Evolutionary conservation across 73 alveolate genomes (phyloP).

Genomic region (Tetrahymena thermophila): DNA sequence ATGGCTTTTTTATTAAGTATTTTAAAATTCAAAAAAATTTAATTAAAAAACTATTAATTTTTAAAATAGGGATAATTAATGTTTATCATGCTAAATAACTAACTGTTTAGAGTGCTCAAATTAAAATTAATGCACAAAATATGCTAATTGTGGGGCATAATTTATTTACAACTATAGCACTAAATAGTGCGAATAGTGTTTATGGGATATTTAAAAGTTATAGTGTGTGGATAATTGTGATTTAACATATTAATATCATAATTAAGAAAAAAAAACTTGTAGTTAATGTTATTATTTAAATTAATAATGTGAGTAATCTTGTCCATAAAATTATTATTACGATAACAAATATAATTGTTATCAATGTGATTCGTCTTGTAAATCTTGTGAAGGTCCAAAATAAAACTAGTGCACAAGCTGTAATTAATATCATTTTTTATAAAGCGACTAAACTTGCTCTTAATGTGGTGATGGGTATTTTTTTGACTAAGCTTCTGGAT

Average conservation of each 20-base stretch:
- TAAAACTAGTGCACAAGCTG: neutral
- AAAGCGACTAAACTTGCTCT: neutral
- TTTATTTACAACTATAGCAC: neutral
- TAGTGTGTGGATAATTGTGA: neutral
- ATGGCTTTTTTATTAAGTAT: too few species aligned
- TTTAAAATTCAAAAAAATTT: too few species aligned
- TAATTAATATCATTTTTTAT: neutral
- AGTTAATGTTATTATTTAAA: neutral
- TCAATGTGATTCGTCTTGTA: neutral
- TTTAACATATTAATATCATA: neutral
- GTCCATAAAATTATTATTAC: neutral
- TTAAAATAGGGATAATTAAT: neutral
- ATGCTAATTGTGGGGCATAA: neutral
- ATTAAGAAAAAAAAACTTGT: neutral
- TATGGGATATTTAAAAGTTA: neutral
- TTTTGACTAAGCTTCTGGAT: neutral
- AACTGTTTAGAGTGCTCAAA: neutral
- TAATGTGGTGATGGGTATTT: neutral
- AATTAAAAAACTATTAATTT: too few species aligned
- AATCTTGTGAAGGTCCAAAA: neutral
- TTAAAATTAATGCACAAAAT: neutral
- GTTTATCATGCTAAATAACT: neutral
- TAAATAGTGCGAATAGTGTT: neutral
- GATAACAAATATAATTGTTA: neutral
- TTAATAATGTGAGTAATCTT: neutral